Conservation (phyloP, 2,329 filamentous ascomycete species). For the Nemania diffusa region DNA sequence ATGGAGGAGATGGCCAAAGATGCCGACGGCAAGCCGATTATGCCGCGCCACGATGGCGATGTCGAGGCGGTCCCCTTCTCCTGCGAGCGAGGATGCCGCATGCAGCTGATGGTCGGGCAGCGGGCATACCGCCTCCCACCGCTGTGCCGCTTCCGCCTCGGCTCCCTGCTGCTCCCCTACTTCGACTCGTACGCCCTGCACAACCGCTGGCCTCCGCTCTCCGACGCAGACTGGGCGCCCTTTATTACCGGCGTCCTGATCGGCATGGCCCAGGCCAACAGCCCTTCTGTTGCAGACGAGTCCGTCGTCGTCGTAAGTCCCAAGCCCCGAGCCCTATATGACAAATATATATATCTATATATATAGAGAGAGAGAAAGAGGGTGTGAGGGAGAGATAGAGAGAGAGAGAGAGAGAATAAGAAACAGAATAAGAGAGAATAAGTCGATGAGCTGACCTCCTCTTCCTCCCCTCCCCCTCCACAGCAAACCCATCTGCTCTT, state of each 20-base stretch:
- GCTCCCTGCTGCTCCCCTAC: slow-evolving; percentile 4
- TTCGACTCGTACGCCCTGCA: neutral
- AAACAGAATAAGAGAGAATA: no score
- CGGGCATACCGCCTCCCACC: slow-evolving; percentile 6
- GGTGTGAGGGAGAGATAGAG: no score
- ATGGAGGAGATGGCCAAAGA: neutral
- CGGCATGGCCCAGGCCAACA: slow-evolving; percentile 12
- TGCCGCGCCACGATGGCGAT: neutral
- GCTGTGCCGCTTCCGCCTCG: neutral
- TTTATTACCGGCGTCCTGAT: slow-evolving; percentile 36
- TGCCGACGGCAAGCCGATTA: neutral
- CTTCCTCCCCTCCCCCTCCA: neutral
- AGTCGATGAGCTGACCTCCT: no score
- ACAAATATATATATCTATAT: no score
- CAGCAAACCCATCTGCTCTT: slow-evolving; percentile 14
- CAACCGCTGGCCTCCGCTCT: neutral
- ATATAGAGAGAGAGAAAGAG: no score
- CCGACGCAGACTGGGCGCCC: slow-evolving; percentile 43
- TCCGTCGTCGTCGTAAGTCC: slow-evolving; percentile 4
- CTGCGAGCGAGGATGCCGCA: neutral
- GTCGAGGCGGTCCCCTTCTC: slow-evolving; percentile 3
- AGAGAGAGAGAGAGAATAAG: no score
- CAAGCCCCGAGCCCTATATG: neutral
- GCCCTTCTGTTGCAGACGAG: neutral
- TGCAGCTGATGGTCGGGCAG: slow-evolving; percentile 4